Base-by-base conservation (phyloP, 2,329 filamentous ascomycete species). In the Pestalotiopsis sp. region DNA sequence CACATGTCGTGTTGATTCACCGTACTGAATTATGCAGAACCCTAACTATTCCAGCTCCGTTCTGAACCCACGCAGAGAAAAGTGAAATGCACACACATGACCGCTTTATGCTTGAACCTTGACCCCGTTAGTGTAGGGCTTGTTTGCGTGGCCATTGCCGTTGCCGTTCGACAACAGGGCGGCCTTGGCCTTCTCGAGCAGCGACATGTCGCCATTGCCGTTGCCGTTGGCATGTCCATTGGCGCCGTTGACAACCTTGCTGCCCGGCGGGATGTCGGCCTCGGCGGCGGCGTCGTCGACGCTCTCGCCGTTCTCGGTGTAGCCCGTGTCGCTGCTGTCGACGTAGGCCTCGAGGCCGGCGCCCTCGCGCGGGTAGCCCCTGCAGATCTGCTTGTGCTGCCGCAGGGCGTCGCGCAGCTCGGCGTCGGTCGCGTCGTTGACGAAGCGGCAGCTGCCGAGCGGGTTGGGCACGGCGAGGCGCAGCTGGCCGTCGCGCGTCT, bases 331-430 rank as follows among this genome's bases (percentile, higher is more conserved):
- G 68, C 87, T 90, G 1, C 87, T 82, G 75, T 93, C 91, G 7
- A 93, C 91, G 69, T 87, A 92, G 0, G 91, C 90, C 71, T 93
- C 91, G 1, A 93, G 70, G 31, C 91, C 91, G 58, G 85, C 88
- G 25, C 91, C 91, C 41, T 87, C 78, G 2, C 91, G 85, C 3
- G 91, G 88, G 73, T 88, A 92, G 23, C 82, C 80, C 76, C 88
- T 87, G 82, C 90, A 88, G 7, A 91, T 71, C 66, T 86, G 79
- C 82, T 93, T 93, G 81, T 93, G 91, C 76, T 82, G 82, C 61
- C 82, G 81, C 14, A 93, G 81, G 1, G 89, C 90, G 4, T 79
- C 79, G 69, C 86, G 85, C 83, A 93, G 87, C 72, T 93, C 90
- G 14, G 90, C 83, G 31, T 83, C 80, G 1, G 85, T 82, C 1